phyloP scores from a whole-genome alignment of 176 grass and related monocot species.

The Oryza brachyantha region DNA sequence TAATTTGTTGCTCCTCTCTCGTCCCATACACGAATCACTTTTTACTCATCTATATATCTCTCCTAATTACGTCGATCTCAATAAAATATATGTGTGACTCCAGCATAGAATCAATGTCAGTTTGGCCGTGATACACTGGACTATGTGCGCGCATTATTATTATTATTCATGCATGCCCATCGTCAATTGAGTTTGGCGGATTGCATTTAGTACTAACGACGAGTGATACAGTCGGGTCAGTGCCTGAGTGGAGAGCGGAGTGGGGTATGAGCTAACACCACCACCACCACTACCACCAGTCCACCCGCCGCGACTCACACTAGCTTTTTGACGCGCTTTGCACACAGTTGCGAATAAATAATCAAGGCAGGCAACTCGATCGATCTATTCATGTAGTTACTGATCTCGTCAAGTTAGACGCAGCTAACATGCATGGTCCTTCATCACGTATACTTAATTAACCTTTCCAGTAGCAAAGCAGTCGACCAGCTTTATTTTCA shows the following conservation, averaged over 20 bases:
- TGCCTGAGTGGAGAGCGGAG: neutral
- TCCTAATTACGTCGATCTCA: no score
- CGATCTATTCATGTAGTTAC: neutral
- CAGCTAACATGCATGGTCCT: neutral
- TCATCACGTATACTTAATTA: no score
- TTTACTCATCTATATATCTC: no score
- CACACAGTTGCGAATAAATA: neutral
- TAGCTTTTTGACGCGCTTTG: neutral
- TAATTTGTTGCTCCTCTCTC: no score
- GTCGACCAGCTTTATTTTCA: no score
- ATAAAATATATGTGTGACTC: no score
- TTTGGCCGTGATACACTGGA: neutral
- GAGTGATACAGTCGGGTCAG: neutral
- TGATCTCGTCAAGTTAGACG: neutral
- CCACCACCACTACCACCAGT: conserved; percentile 19
- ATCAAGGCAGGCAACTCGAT: neutral
- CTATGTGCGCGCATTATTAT: neutral
- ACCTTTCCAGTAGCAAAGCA: no score
- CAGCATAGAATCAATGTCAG: neutral
- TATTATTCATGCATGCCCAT: neutral
- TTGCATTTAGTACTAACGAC: neutral
- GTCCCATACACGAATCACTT: no score
- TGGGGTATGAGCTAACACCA: neutral
- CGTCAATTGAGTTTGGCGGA: conserved; percentile 11
- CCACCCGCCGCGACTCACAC: neutral